Evolutionary conservation across 495 filamentous ascomycete species (phyloP), one percentile per base, ranked within the genome.

Genomic region (Margaritispora aquatica): DNA sequence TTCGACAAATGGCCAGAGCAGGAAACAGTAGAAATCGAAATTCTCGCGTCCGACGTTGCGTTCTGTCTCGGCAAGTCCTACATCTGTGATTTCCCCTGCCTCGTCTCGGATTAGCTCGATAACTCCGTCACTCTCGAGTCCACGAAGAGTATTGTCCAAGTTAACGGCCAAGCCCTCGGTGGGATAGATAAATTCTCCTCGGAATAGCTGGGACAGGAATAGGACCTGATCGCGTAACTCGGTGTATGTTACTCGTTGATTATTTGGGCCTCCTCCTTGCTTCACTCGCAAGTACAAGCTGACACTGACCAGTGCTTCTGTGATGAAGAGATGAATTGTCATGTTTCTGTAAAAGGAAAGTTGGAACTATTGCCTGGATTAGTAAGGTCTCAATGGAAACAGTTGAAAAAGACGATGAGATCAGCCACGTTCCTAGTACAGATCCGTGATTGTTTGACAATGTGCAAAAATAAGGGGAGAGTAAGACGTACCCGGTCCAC

Each of bases 1-100:
- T 68, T 98, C 94, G 57, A 97, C 91, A 65, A 97, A 97, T 0
- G 94, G 94, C 94, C 94, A 97, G 61, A 97, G 90, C 21, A 97
- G 72, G 78, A 97, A 97, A 71, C 92, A 96, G 73, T 98, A 97
- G 71, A 97, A 98, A 66, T 97, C 94, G 68, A 86, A 97, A 66
- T 96, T 96, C 68, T 97, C 93, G 22, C 93, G 76, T 1, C 93
- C 94, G 34, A 79, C 83, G 1, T 77, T 74, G 21, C 92, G 80
- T 70, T 98, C 93, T 1, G 77, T 68, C 17, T 87, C 83, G 8
- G 86, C 84, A n/a, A 97, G 76, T 17, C 88, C 89, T 11, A 96
- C 74, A 44, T 76, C 86, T 1, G 74, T 71, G 11, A 92, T 84
- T 0, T n/a, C n/a, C n/a, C 73, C 73, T 0, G 77, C 79, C 3